Conservation (phyloP, 2,329 filamentous ascomycete species). For the Aspergillus oerlinghausenensis region DNA sequence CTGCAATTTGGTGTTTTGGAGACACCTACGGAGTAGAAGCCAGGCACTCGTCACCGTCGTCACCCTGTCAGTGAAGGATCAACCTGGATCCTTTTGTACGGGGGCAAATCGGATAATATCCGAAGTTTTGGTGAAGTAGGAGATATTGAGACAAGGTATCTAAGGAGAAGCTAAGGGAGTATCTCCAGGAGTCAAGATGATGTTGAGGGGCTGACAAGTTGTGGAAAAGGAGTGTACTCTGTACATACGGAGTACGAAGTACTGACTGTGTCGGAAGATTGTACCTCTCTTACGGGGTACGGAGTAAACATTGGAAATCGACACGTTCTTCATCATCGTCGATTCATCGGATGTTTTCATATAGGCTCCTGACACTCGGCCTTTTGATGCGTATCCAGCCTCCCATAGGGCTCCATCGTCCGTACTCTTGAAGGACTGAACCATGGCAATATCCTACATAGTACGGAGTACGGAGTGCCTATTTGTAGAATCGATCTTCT, state of each 20-base stretch:
- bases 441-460: not conserved
- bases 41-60: not conserved
- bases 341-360: too few species aligned
- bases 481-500: not conserved
- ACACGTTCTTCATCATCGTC: too few species aligned
- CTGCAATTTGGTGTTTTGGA: not conserved
- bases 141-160: not conserved
- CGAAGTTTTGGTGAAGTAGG: not conserved
- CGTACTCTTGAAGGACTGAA: not conserved
- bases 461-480: too few species aligned
- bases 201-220: not conserved
- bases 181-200: not conserved
- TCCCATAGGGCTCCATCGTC: not conserved
- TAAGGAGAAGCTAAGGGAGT: not conserved
- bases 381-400: too few species aligned
- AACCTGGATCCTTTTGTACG: not conserved
- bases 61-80: not conserved
- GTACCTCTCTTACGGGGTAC: too few species aligned
- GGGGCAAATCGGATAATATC: conserved; percentile 3
- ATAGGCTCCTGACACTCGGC: too few species aligned
- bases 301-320: not conserved
- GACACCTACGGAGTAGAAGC: not conserved
- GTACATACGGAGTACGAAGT: too few species aligned
- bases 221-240: too few species aligned
- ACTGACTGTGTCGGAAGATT: not conserved